Percentiles rank a stretch among this genome's conserved stretches.
Evolutionary conservation across 2,329 filamentous ascomycete genomes (phyloP).

Genomic region (Alternaria consortialis): DNA sequence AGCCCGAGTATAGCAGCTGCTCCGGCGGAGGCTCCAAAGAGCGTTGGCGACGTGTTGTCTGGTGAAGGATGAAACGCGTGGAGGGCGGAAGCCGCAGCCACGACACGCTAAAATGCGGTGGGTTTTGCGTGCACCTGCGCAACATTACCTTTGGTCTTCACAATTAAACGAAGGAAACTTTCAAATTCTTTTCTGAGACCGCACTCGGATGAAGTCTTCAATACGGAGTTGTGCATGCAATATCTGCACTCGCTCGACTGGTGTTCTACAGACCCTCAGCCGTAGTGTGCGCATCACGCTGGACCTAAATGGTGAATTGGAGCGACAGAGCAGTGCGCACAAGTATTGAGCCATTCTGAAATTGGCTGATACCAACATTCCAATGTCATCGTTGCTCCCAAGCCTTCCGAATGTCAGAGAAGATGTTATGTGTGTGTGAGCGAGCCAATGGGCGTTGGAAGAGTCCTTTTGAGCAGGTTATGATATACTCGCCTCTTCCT

Average conservation of each 20-base stretch:
- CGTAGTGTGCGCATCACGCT: no score
- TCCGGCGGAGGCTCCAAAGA: neutral
- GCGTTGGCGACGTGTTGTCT: neutral
- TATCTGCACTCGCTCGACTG: no score
- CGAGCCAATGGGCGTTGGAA: neutral
- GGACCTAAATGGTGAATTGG: no score
- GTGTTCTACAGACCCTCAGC: no score
- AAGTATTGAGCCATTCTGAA: no score
- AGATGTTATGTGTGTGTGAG: neutral
- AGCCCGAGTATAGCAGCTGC: neutral
- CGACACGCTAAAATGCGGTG: neutral
- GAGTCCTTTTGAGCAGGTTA: neutral
- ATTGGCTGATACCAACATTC: neutral
- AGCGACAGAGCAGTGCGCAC: no score
- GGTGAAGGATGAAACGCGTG: neutral
- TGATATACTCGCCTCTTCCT: slow-evolving; percentile 44
- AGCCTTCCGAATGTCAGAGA: neutral
- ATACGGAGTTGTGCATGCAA: neutral
- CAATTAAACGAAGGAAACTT: neutral
- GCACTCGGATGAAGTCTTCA: neutral
- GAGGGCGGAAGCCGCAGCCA: neutral
- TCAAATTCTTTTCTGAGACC: neutral
- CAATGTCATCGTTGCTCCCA: neutral
- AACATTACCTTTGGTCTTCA: neutral
- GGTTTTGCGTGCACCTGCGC: neutral